A percentile compares a stretch with the other conserved stretches of the same genome.
These are phyloP conservation scores for Magnaporthiopsis incrustans DNA, from an alignment of 2,329 filamentous ascomycete genomes.

Conservation along the genomic window DNA sequence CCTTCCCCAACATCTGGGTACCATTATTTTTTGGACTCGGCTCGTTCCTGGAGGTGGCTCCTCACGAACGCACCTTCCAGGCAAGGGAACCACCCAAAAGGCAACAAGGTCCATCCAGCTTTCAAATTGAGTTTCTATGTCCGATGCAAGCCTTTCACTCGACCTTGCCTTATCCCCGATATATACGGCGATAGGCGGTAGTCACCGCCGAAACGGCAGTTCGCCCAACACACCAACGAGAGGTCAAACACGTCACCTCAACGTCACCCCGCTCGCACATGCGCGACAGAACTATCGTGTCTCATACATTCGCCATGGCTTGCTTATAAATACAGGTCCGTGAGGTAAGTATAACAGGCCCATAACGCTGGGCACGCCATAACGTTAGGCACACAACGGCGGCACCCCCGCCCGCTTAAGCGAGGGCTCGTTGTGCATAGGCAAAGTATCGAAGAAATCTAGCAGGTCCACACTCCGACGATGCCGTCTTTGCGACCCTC, in stretches of 20 bases:
- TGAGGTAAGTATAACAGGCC: neutral
- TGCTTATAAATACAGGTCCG: neutral
- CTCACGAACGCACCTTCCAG: too few relatives aligned
- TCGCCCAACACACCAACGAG: neutral
- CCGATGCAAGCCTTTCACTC: too few relatives aligned
- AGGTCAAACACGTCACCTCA: neutral
- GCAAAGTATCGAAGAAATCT: conserved; percentile 9
- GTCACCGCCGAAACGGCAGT: too few relatives aligned
- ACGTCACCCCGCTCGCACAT: too few relatives aligned
- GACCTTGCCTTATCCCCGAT: too few relatives aligned
- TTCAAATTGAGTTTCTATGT: too few relatives aligned
- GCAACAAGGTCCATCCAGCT: too few relatives aligned
- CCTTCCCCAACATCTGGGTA: too few relatives aligned
- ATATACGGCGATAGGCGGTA: too few relatives aligned
- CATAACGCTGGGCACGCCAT: neutral
- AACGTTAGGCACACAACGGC: neutral
- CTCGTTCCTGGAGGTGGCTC: too few relatives aligned
- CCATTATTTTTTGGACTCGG: too few relatives aligned
- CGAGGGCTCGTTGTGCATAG: neutral
- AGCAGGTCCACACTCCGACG: conserved; percentile 85
- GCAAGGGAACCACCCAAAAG: too few relatives aligned
- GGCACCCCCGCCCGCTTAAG: neutral
- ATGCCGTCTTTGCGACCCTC: conserved; percentile 84
- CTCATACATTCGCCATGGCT: neutral
- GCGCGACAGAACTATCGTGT: neutral